Conservation (phyloP, 208 protist genomes). For the Acanthamoeba lenticulata region DNA sequence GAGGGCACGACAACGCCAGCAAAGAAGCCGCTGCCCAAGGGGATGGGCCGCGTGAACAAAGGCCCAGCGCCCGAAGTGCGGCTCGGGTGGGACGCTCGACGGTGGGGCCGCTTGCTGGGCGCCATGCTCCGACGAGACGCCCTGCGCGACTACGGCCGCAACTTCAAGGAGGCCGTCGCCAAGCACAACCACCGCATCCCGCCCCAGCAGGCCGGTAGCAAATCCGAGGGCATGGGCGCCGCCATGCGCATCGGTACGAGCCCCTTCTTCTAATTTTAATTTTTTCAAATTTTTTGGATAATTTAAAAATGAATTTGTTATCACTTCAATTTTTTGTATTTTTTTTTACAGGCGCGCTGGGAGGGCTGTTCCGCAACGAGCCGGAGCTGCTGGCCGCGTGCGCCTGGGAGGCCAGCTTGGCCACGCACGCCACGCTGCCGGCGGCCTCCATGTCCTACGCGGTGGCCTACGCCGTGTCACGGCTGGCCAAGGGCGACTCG, state of each 20-base stretch:
- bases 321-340: background rate
- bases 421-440: background rate
- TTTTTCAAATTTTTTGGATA: background rate
- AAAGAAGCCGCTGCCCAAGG: conserved; percentile 20
- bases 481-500: background rate
- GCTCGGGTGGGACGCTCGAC: background rate
- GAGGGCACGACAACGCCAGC: no score
- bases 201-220: background rate
- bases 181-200: background rate
- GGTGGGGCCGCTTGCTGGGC: background rate
- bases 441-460: background rate
- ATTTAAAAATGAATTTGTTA: background rate
- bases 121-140: background rate
- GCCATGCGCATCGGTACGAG: background rate
- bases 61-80: background rate
- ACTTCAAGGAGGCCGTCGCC: background rate
- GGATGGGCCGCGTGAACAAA: background rate
- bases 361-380: background rate
- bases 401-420: background rate
- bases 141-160: background rate
- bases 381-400: background rate
- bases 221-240: conserved; percentile 26
- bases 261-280: no score
- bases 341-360: background rate
- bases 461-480: background rate